Evolutionary conservation across 1,139 yeast genomes (phyloP).

Genomic region (Taiozyma sp.): DNA sequence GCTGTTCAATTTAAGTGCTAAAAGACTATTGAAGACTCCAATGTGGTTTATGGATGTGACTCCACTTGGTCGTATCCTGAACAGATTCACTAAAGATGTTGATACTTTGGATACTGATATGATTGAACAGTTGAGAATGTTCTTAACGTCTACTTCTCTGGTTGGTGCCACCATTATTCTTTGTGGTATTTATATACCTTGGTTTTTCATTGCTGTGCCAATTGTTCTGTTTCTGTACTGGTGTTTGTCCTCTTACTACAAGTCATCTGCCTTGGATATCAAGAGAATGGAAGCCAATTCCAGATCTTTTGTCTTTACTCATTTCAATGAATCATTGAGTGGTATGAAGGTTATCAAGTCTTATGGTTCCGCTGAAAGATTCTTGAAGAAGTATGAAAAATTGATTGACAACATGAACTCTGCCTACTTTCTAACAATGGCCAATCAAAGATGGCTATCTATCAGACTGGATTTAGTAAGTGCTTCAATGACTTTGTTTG

Average conservation of each 20-base stretch:
- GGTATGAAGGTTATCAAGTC: slow-evolving; percentile 65
- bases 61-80: slow-evolving; percentile 53
- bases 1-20: slow-evolving; percentile 34
- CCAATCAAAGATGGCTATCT: slow-evolving; percentile 69
- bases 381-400: slow-evolving; percentile 38
- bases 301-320: slow-evolving; percentile 66
- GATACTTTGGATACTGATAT: slow-evolving; percentile 53
- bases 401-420: slow-evolving; percentile 56
- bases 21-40: slow-evolving; percentile 42
- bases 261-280: slow-evolving; percentile 64
- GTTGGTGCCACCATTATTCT: slow-evolving; percentile 44
- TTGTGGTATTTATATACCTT: slow-evolving; percentile 60
- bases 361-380: slow-evolving; percentile 41
- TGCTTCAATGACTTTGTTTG: slow-evolving; percentile 35
- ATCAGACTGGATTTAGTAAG: slow-evolving; percentile 53
- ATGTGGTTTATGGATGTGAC: slow-evolving; percentile 53
- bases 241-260: slow-evolving; percentile 47
- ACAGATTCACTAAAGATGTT: slow-evolving; percentile 55
- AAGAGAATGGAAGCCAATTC: slow-evolving; percentile 65
- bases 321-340: slow-evolving; percentile 61
- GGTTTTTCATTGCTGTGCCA: slow-evolving; percentile 49
- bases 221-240: slow-evolving; percentile 38
- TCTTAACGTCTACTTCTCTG: slow-evolving; percentile 42
- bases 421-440: slow-evolving; percentile 55
- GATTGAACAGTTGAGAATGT: slow-evolving; percentile 42